Conservation (phyloP, 371 early-diverging fungal genomes). For the Rozella allomycis region DNA sequence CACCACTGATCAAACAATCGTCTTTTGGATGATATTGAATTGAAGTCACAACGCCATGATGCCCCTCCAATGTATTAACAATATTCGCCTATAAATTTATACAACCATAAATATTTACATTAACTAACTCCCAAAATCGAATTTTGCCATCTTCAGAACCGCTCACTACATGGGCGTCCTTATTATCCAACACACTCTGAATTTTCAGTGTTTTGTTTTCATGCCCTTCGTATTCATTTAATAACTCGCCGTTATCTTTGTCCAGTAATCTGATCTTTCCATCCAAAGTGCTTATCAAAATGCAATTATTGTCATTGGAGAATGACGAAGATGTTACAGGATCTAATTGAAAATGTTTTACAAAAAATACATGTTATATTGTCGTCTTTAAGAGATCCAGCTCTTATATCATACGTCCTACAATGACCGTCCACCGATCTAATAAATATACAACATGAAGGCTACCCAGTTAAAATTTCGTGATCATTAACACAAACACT, state of each 20-base stretch:
- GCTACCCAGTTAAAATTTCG: constrained; percentile 52
- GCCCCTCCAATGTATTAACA: constrained; percentile 17
- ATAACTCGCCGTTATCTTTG: constrained; percentile 41
- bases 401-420: constrained; percentile 61
- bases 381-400: constrained; percentile 42
- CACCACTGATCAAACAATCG: constrained; percentile 20
- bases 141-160: constrained; percentile 80
- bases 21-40: constrained; percentile 27
- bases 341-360: no score
- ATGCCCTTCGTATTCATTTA: constrained; percentile 62
- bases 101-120: constrained; percentile 23
- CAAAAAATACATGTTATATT: constrained; percentile 38
- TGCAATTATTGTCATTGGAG: constrained; percentile 48
- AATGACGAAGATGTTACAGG: constrained; percentile 53
- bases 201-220: constrained; percentile 49
- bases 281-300: constrained; percentile 51
- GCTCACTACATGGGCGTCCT: constrained; percentile 50
- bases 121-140: constrained; percentile 59
- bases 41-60: constrained; percentile 24
- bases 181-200: constrained; percentile 36
- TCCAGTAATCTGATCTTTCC: constrained; percentile 57
- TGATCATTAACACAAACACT: constrained; percentile 40
- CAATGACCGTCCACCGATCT: constrained; percentile 62
- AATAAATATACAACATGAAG: not conserved
- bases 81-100: no score